Base-by-base conservation (phyloP, 2,329 filamentous ascomycete species). In the Sordariomycetes sp. region DNA sequence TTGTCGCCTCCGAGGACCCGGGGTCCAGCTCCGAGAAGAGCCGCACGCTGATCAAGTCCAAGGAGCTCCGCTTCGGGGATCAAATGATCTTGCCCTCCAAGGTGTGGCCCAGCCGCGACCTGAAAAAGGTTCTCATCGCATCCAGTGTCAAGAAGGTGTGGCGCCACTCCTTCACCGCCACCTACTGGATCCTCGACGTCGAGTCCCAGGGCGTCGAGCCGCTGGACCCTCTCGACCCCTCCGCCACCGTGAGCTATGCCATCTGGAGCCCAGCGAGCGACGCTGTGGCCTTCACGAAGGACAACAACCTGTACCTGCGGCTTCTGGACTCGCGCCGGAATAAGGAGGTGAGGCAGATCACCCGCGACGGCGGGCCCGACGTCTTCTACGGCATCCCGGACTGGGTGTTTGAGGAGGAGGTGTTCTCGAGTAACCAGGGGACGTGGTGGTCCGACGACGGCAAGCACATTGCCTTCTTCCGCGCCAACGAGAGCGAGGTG, bases 371-470 rank as follows among this genome's bases (percentile, higher is more conserved):
- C 14, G 90, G 93, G 0, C 77, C 85, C 0, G 85, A 97, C 64
- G 83, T 94, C 60, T 99, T 99, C 72, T 97, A 99, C 66, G 94
- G 94, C 20, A 84, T 97, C 22, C 94, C 94, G 0, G 95, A 99
- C 70, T 99, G 94, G 94, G 94, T 97, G 0, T 96, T 96, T 66
- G 90, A 95, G 68, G 78, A 81, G 64, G 74, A 76, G 59, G 74
- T 76, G 3, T 89, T 97, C 61, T 71, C 76, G 16, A 87, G 82
- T 1, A 88, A 89, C 64, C 90, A 83, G 61, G 93, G 89, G 5
- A 95, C 92, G 1, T 99, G 95, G 94, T 99, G 92, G 92, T 93
- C 90, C 37, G 81, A 86, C 40, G 90, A 95, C 69, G 94, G 92
- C 56, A 87, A 90, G 65, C 96, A 89, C 68, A 74, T 99, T 60